Percentiles rank a stretch among this genome's conserved stretches.
phyloP scores from a whole-genome alignment of 257 asterid species.

The Capsicum rhomboideum region DNA sequence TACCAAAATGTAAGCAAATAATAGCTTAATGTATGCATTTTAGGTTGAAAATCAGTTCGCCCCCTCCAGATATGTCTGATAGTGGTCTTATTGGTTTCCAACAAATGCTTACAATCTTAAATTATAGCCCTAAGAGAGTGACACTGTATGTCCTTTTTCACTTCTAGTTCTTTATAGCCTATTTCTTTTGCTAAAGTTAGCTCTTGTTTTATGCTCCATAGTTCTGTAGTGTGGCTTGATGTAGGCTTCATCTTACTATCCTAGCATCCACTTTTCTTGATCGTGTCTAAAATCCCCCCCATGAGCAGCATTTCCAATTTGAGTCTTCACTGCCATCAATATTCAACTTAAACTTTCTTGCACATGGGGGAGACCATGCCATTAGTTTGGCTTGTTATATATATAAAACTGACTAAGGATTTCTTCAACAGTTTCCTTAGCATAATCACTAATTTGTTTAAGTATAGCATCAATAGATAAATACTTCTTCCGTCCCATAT shows the following conservation, averaged over 20 bases:
- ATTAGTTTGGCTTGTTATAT: background rate
- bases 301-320: background rate
- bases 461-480: background rate
- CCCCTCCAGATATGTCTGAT: background rate
- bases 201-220: background rate
- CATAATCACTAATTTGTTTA: background rate
- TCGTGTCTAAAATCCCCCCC: background rate
- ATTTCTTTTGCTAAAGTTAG: background rate
- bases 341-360: background rate
- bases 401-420: background rate
- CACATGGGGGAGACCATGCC: background rate
- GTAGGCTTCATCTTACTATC: background rate
- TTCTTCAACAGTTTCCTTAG: background rate
- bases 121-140: background rate
- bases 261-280: background rate
- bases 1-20: background rate
- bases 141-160: background rate
- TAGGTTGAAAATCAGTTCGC: background rate
- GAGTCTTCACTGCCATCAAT: background rate
- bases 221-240: background rate
- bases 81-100: background rate
- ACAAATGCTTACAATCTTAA: background rate
- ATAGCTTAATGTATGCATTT: background rate
- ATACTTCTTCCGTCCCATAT: too few species aligned
- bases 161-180: background rate